These are phyloP conservation scores for Sporothrix protearum DNA, from an alignment of 2,329 filamentous ascomycete genomes.

Conservation along the genomic window DNA sequence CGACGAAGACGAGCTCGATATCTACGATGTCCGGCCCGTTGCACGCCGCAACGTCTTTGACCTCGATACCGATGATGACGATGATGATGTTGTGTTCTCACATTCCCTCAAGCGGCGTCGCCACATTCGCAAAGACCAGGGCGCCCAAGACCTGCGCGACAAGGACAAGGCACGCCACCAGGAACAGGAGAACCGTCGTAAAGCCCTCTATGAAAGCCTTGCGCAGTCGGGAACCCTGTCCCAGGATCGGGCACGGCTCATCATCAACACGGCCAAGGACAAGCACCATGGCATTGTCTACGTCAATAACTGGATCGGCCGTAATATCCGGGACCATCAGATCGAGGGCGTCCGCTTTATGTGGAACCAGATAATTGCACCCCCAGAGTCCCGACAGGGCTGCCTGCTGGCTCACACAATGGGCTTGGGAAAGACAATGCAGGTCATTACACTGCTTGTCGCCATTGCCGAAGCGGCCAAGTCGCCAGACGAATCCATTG, in stretches of 20 bases:
- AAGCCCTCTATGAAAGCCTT: slow-evolving; percentile 46
- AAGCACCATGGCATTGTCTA: slow-evolving; percentile 60
- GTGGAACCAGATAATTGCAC: slow-evolving; percentile 76
- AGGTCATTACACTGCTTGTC: slow-evolving; percentile 78
- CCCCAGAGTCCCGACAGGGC: slow-evolving; percentile 59
- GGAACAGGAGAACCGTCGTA: slow-evolving; percentile 52
- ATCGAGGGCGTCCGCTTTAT: slow-evolving; percentile 78
- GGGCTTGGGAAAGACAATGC: slow-evolving; percentile 91
- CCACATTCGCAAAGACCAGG: slow-evolving; percentile 46
- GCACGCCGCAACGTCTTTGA: not conserved
- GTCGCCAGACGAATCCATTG: slow-evolving; percentile 56
- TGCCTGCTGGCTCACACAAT: slow-evolving; percentile 85
- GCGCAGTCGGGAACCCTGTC: slow-evolving; percentile 43
- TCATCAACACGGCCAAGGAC: slow-evolving; percentile 64
- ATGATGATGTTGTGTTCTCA: not conserved
- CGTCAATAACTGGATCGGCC: slow-evolving; percentile 61
- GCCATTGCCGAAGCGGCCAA: slow-evolving; percentile 64
- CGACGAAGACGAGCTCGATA: slow-evolving; percentile 6
- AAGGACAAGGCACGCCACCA: slow-evolving; percentile 51
- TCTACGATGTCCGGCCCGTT: not conserved
- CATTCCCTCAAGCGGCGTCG: slow-evolving; percentile 46
- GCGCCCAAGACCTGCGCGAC: slow-evolving; percentile 53
- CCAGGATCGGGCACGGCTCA: slow-evolving; percentile 49
- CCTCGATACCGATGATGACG: slow-evolving; percentile 22
- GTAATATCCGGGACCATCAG: slow-evolving; percentile 73